Conservation (phyloP, 441 rosid genomes). For the Brassica hybrid region DNA sequence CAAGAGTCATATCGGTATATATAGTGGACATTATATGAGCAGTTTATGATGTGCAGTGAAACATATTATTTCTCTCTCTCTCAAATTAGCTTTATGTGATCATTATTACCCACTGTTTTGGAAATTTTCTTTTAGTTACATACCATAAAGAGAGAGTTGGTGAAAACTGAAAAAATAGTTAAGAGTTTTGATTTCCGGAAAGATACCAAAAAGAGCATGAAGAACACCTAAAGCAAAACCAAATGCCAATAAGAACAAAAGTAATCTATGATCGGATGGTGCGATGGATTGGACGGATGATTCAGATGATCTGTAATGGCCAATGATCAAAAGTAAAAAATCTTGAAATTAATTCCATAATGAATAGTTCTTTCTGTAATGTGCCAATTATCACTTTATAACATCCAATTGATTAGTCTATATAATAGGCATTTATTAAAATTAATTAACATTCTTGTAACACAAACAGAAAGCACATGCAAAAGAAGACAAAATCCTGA, state of each 20-base stretch:
- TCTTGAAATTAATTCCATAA: background rate
- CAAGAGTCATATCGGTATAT: background rate
- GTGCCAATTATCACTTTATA: conserved; percentile 4
- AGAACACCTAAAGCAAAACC: background rate
- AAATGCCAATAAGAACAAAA: background rate
- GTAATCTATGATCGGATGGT: background rate
- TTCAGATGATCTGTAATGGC: too few relatives aligned
- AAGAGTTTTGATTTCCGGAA: conserved; percentile 11
- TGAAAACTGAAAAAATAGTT: conserved; percentile 6
- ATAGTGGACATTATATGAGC: background rate
- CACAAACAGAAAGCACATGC: conserved; percentile 34
- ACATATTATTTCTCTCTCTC: background rate
- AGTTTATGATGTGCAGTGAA: background rate
- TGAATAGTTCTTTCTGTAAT: background rate
- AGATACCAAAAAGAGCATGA: conserved; percentile 9
- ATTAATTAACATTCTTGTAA: conserved; percentile 16
- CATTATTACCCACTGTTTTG: background rate
- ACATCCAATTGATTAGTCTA: conserved; percentile 17
- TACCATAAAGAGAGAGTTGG: conserved; percentile 21
- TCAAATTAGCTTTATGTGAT: background rate
- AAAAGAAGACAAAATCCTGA: conserved; percentile 32
- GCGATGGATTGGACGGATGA: too few relatives aligned
- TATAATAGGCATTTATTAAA: background rate
- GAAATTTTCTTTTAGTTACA: background rate
- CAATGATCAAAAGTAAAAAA: too few relatives aligned